Conservation (phyloP, 2,329 filamentous ascomycete genomes). For the Penicillium decumbens region DNA sequence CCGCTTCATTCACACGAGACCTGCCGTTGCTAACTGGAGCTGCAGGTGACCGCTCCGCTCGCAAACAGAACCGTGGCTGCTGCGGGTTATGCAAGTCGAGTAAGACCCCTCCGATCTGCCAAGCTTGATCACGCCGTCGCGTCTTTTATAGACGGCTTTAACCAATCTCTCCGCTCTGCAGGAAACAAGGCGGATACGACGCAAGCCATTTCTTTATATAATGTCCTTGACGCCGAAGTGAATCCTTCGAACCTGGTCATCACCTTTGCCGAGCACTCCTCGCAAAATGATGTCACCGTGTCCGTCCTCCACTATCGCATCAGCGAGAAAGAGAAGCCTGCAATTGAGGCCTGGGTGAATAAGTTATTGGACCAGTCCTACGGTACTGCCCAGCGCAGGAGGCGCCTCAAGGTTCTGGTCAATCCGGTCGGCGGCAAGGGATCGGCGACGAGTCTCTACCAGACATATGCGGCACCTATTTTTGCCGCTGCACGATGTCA, state of each 20-base stretch:
- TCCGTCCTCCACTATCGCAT: conserved; percentile 60
- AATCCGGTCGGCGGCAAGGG: conserved; percentile 90
- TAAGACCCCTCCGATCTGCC: conserved; percentile 30
- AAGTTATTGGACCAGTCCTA: conserved; percentile 68
- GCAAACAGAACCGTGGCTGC: conserved; percentile 49
- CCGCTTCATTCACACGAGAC: not conserved
- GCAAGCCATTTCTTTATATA: conserved; percentile 68
- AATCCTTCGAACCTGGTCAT: conserved; percentile 60
- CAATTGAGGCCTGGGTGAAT: conserved; percentile 59
- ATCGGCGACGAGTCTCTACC: conserved; percentile 66
- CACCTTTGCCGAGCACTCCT: conserved; percentile 62
- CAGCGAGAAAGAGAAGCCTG: conserved; percentile 47
- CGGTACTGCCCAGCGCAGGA: conserved; percentile 60
- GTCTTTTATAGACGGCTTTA: conserved; percentile 2
- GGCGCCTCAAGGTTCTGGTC: conserved; percentile 79
- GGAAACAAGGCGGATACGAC: conserved; percentile 44
- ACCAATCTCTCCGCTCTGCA: conserved; percentile 16
- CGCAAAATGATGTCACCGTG: conserved; percentile 58
- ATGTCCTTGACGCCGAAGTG: conserved; percentile 76
- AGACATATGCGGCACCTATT: conserved; percentile 71
- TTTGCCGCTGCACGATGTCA: conserved; percentile 75
- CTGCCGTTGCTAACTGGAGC: conserved; percentile 1
- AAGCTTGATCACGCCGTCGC: conserved; percentile 10
- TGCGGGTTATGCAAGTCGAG: conserved; percentile 52
- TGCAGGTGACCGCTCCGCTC: conserved; percentile 52